Evolutionary conservation across 352 stramenopile genomes (phyloP).

Genomic region (Globisporangium echinulatum): DNA sequence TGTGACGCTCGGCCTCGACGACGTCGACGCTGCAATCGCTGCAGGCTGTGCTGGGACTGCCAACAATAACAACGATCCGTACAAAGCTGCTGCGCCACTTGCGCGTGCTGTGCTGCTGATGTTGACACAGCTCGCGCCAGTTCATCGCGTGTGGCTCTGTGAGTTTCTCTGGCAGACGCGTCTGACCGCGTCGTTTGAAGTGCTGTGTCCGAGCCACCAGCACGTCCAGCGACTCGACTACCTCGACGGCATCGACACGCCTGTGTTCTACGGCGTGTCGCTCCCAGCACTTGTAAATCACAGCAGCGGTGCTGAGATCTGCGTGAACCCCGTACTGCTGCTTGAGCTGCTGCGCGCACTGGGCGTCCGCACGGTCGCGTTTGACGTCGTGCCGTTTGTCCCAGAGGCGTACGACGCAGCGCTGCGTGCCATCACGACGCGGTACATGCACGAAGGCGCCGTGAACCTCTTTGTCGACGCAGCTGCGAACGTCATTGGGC

Average conservation of each 20-base stretch:
- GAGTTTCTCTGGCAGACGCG: slow-evolving; percentile 76
- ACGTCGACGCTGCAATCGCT: slow-evolving; percentile 32
- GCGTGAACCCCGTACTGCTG: slow-evolving; percentile 68
- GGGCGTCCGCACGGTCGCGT: slow-evolving; percentile 57
- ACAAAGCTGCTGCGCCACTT: slow-evolving; percentile 43
- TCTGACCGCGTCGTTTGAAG: slow-evolving; percentile 70
- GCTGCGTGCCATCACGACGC: slow-evolving; percentile 35
- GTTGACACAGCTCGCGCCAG: slow-evolving; percentile 24
- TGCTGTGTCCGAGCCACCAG: slow-evolving; percentile 64
- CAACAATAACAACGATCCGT: slow-evolving; percentile 28
- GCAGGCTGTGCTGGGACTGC: slow-evolving; percentile 7
- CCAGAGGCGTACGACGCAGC: slow-evolving; percentile 21
- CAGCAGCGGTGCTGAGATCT: slow-evolving; percentile 44
- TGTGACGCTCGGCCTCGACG: slow-evolving; percentile 33
- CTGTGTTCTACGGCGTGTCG: slow-evolving; percentile 76
- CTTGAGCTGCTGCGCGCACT: slow-evolving; percentile 48
- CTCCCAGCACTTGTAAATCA: slow-evolving; percentile 25
- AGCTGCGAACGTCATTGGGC: slow-evolving; percentile 55
- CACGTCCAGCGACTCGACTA: slow-evolving; percentile 75
- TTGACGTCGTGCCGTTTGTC: slow-evolving; percentile 41
- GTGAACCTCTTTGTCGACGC: slow-evolving; percentile 72
- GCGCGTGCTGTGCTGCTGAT: slow-evolving; percentile 37
- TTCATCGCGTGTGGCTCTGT: slow-evolving; percentile 42
- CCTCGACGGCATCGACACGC: slow-evolving; percentile 46
- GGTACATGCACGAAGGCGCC: slow-evolving; percentile 63